A percentile compares a stretch with the other conserved stretches of the same genome.
These are phyloP conservation scores for Aspergillus chevalieri DNA, from an alignment of 2,329 filamentous ascomycete genomes.

Conservation along the genomic window DNA sequence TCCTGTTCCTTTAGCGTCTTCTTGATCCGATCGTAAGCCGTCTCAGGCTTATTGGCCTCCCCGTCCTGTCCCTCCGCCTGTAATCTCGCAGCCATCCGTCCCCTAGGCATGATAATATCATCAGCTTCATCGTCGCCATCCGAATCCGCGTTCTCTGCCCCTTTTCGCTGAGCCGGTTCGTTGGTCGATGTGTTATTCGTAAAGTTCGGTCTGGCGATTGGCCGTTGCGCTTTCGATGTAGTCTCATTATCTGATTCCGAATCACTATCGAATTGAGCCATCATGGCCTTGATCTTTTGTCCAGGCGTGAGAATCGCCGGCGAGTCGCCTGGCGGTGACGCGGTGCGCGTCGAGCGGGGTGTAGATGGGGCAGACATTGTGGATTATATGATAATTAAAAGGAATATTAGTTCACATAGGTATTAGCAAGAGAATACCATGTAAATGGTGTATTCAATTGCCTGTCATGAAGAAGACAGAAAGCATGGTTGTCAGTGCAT, in stretches of 20 bases:
- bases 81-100: slow-evolving; percentile 61
- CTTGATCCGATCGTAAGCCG: slow-evolving; percentile 38
- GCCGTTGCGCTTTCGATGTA: background rate
- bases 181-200: slow-evolving; percentile 1
- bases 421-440: background rate
- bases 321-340: slow-evolving; percentile 22
- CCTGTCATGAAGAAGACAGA: background rate
- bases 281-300: slow-evolving; percentile 45
- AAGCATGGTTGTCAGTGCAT: background rate
- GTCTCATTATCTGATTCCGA: slow-evolving; percentile 40
- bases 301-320: slow-evolving; percentile 38
- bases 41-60: slow-evolving; percentile 17
- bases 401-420: background rate
- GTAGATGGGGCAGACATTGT: slow-evolving; percentile 29
- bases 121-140: slow-evolving; percentile 38
- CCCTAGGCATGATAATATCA: slow-evolving; percentile 52
- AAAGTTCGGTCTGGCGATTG: slow-evolving; percentile 8
- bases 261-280: slow-evolving; percentile 44
- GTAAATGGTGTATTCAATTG: background rate
- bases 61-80: slow-evolving; percentile 31
- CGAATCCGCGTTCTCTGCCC: slow-evolving; percentile 21
- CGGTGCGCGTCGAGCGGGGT: slow-evolving; percentile 28
- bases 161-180: slow-evolving; percentile 3
- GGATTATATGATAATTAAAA: background rate
- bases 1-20: slow-evolving; percentile 16